These are phyloP conservation scores for Penicillium pulvis DNA, from an alignment of 495 filamentous ascomycete species.

Conservation along the genomic window DNA sequence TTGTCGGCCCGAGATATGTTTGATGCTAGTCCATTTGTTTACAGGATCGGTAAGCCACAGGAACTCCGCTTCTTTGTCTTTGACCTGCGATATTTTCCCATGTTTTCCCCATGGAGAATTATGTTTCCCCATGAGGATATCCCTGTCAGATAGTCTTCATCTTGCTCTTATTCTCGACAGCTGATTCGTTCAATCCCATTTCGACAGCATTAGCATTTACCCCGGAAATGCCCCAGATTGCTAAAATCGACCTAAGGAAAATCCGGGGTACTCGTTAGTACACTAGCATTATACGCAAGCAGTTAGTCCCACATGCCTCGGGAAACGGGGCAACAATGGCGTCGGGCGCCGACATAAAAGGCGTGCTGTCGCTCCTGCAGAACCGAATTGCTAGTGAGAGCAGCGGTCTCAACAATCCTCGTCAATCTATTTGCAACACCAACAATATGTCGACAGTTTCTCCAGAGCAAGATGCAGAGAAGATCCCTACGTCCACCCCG, in stretches of 20 bases:
- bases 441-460: background rate
- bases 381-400: background rate
- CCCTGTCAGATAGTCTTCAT: background rate
- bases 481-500: background rate
- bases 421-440: background rate
- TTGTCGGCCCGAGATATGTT: slow-evolving; percentile 7
- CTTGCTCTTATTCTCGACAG: background rate
- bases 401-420: background rate
- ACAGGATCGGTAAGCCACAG: background rate
- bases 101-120: background rate
- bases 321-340: background rate
- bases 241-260: background rate
- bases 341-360: background rate
- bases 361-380: background rate
- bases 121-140: background rate
- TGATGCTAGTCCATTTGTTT: background rate
- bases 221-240: slow-evolving; percentile 5
- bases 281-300: background rate
- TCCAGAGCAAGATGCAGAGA: background rate
- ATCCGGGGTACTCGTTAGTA: slow-evolving; percentile 1
- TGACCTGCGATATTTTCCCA: background rate
- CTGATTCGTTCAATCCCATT: slow-evolving; percentile 10
- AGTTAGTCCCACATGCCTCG: background rate
- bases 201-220: slow-evolving; percentile 5
- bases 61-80: background rate